Percentiles rank a stretch among this genome's conserved stretches.
Evolutionary conservation across 1,139 yeast species (phyloP).

Genomic region (Scheffersomyces cryptocercus): DNA sequence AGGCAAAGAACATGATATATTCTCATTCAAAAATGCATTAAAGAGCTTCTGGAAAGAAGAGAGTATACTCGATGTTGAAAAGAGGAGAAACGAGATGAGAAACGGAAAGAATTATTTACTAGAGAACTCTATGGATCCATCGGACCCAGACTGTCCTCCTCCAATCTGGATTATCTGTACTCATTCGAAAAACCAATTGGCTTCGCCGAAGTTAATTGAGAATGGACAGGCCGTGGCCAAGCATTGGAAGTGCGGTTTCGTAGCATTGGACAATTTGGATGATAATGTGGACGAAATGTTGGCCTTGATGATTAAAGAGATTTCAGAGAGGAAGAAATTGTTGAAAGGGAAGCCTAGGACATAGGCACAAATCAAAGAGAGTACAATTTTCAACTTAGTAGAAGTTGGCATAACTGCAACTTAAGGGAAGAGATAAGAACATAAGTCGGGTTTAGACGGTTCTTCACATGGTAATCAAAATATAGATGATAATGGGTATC

Average conservation of each 20-base stretch:
- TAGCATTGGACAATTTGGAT: conserved; percentile 52
- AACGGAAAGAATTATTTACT: conserved; percentile 15
- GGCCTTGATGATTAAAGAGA: conserved; percentile 58
- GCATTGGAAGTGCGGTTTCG: conserved; percentile 65
- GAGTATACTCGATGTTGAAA: conserved; percentile 19
- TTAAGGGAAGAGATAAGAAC: too few species aligned
- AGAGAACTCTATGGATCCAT: conserved; percentile 40
- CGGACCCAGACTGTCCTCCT: conserved; percentile 56
- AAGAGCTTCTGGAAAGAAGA: conserved; percentile 57
- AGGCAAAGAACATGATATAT: conserved; percentile 67
- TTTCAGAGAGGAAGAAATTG: conserved; percentile 45
- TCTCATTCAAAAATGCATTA: conserved; percentile 57
- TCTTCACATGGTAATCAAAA: too few species aligned
- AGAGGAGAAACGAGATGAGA: conserved; percentile 12
- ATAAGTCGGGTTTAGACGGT: too few species aligned
- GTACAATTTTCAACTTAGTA: background rate
- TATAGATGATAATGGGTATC: too few species aligned
- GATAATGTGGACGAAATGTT: conserved; percentile 57
- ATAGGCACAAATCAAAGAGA: too few species aligned
- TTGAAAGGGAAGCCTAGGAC: conserved; percentile 11
- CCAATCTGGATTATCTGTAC: conserved; percentile 71
- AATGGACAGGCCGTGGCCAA: conserved; percentile 57
- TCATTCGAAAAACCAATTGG: conserved; percentile 52
- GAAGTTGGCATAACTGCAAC: too few species aligned
- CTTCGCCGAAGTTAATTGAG: conserved; percentile 58